A percentile compares a stretch with the other conserved stretches of the same genome.
Conservation (phyloP, 2,329 filamentous ascomycete species). For the Aspergillus ochraceoroseus region DNA sequence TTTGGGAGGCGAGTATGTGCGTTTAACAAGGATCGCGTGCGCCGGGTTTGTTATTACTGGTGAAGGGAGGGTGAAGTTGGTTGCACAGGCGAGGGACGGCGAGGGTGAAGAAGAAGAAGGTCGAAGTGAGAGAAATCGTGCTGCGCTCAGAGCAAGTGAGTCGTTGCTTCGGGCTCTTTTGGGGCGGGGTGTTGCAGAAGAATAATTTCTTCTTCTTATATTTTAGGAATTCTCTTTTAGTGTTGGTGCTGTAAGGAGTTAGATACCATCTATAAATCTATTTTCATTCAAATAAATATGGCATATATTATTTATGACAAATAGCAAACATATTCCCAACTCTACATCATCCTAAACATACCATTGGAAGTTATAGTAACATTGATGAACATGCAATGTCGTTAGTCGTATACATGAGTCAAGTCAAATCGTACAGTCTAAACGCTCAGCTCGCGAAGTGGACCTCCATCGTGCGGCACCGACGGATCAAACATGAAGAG, state of each 20-base stretch:
- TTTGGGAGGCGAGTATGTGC: slow-evolving; percentile 26
- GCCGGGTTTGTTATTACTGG: slow-evolving; percentile 38
- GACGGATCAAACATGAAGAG: background rate
- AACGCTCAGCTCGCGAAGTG: no score
- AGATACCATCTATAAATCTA: no score
- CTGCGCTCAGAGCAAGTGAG: slow-evolving; percentile 32
- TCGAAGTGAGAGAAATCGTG: slow-evolving; percentile 18
- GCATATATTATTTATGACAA: no score
- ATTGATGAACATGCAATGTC: background rate
- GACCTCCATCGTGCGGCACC: no score
- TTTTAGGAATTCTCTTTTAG: background rate
- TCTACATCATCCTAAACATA: no score
- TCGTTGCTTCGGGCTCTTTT: slow-evolving; percentile 31
- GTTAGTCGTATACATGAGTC: background rate
- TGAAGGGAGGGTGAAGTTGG: slow-evolving; percentile 40
- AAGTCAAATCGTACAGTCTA: background rate
- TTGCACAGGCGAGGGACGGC: slow-evolving; percentile 23
- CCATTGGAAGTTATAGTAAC: no score
- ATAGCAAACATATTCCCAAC: no score
- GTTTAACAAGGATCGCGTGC: slow-evolving; percentile 38
- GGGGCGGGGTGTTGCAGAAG: slow-evolving; percentile 24
- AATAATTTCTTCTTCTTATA: background rate
- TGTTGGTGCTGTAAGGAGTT: background rate
- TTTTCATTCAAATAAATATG: no score
- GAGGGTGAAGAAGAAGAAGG: slow-evolving; percentile 17